Base-by-base conservation (phyloP, 2,329 filamentous ascomycete genomes). In the Huntiella abstrusa region DNA sequence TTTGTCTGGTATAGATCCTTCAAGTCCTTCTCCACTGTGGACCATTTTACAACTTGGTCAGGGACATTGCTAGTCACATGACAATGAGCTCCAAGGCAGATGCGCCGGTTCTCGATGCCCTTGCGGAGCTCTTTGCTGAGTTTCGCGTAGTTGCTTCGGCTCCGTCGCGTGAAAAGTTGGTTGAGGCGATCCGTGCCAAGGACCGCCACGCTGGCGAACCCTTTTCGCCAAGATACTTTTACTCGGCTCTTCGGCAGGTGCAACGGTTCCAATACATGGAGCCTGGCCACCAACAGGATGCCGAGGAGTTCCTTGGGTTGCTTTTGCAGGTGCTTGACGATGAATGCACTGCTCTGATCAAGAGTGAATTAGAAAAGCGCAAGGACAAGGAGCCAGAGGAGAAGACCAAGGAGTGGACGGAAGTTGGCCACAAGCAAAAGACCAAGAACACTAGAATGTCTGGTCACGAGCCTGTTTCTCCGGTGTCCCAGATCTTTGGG, bases 51-150 rank as follows among this genome's bases (percentile, higher is more conserved):
- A 77, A 87, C 57, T 95, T 98, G 58, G 64, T 98, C 52, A 83
- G 93, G 57, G 80, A 87, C 60, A 74, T 94, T 50, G 77, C 83
- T 59, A 83, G 83, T 60, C 80, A 80, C 55, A 84, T 84, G 46
- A 77, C 77, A 28, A 78, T 95, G 63, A 93, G 81, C 58, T 93
- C 98, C 69, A 94, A 95, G 63, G 92, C 83, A 60, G 81, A 94
- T 55, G 93, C 87, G 13, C 91, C 91, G 52, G 66, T 98, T 54
- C 73, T 98, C 54, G 91, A 98, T 65, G 83, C 88, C 16, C 86
- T 96, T 83, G 91, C 96, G 55, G 82, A 93, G 76, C 95, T 96
- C 59, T 82, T 94, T 75, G 77, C 79, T 53, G 91, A 96, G 60
- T 96, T 91, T 63, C 80, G 80, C 51, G 70, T 86, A 22, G 83